A percentile compares a stretch with the other conserved stretches of the same genome.
Evolutionary conservation across 805 yeast species (phyloP).

Genomic region (Candida insectalens): DNA sequence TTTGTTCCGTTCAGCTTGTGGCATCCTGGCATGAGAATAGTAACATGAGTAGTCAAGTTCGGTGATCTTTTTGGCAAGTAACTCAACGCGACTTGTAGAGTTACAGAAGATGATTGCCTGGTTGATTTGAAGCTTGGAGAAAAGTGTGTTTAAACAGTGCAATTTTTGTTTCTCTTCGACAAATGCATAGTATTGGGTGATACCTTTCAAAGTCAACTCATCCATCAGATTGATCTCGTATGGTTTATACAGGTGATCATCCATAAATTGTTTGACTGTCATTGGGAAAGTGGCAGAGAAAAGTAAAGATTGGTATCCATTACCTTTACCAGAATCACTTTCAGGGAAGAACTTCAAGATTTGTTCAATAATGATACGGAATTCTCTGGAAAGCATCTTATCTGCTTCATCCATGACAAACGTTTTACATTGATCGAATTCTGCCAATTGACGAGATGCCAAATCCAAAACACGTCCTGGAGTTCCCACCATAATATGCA

Average conservation of each 20-base stretch:
- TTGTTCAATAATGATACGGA: conserved; percentile 78
- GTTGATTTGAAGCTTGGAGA: conserved; percentile 88
- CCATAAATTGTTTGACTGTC: conserved; percentile 88
- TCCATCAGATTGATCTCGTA: conserved; percentile 97
- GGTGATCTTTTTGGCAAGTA: conserved; percentile 90
- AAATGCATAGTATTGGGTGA: conserved; percentile 96
- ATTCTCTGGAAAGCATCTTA: conserved; percentile 88
- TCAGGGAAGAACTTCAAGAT: conserved; percentile 72
- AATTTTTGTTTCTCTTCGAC: conserved; percentile 95
- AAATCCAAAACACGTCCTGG: conserved; percentile 96
- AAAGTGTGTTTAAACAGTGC: conserved; percentile 90
- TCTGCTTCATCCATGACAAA: conserved; percentile 99
- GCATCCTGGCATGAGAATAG: conserved; percentile 96
- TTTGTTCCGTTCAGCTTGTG: conserved; percentile 92
- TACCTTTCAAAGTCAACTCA: conserved; percentile 91
- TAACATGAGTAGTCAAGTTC: conserved; percentile 95
- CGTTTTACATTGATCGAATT: conserved; percentile 74
- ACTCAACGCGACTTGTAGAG: conserved; percentile 92
- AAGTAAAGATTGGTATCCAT: conserved; percentile 71
- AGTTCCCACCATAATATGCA: conserved; percentile 92
- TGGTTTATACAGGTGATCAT: conserved; percentile 79
- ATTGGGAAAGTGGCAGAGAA: conserved; percentile 96
- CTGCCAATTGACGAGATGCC: conserved; percentile 81
- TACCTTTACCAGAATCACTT: conserved; percentile 21
- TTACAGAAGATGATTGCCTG: conserved; percentile 97